Evolutionary conservation across 805 yeast genomes (phyloP).

Genomic region (Citeromyces nyonsensis): DNA sequence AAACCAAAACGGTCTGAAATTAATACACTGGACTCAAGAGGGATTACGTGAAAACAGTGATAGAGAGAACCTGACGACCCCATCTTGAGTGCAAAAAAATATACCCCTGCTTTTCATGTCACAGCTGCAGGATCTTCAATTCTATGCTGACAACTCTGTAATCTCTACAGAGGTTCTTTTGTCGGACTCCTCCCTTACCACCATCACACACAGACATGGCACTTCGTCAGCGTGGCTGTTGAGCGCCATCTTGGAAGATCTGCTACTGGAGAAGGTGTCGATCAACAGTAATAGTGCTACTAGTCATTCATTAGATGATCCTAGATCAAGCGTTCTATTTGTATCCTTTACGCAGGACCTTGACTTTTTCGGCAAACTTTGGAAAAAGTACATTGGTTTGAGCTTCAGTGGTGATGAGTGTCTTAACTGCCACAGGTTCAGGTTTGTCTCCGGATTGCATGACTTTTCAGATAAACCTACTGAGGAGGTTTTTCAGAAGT

Average conservation of each 20-base stretch:
- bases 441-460: too few relatives aligned
- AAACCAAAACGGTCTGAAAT: too few relatives aligned
- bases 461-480: too few relatives aligned
- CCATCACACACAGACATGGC: slow-evolving; percentile 27
- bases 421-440: background rate
- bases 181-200: slow-evolving; percentile 11
- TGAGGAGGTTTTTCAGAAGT: too few relatives aligned
- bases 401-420: slow-evolving; percentile 13
- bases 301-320: background rate
- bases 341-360: slow-evolving; percentile 16
- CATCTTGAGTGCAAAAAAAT: too few relatives aligned
- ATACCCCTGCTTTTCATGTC: slow-evolving; percentile 8
- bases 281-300: slow-evolving; percentile 6
- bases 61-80: too few relatives aligned
- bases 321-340: slow-evolving; percentile 18
- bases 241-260: slow-evolving; percentile 35
- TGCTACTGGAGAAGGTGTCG: slow-evolving; percentile 28
- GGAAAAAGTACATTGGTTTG: slow-evolving; percentile 18
- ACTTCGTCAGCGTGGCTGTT: slow-evolving; percentile 54
- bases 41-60: too few relatives aligned
- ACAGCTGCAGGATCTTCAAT: slow-evolving; percentile 43
- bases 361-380: slow-evolving; percentile 13
- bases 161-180: slow-evolving; percentile 12
- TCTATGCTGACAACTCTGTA: slow-evolving; percentile 36
- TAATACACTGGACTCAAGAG: too few relatives aligned